These are phyloP conservation scores for Colletotrichum tofieldiae DNA, from an alignment of 2,329 filamentous ascomycete species.

Conservation along the genomic window DNA sequence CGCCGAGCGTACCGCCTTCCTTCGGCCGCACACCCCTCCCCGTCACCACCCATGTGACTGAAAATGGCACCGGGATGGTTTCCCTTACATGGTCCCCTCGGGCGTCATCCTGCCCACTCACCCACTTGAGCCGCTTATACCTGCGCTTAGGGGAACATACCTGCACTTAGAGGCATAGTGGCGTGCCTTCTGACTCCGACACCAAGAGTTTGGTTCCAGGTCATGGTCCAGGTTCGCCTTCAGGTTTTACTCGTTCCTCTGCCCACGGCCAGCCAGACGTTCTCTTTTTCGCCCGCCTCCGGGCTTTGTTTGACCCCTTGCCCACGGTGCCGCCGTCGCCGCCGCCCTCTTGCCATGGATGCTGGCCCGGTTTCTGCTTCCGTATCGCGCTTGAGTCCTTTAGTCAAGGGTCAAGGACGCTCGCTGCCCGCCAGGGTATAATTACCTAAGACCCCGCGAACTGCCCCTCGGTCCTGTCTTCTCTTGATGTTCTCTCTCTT, in stretches of 20 bases:
- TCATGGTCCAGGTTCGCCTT: constrained; percentile 31
- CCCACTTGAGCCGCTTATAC: constrained; percentile 45
- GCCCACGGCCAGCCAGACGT: neutral
- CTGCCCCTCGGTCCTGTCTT: constrained; percentile 42
- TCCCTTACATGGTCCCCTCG: constrained; percentile 41
- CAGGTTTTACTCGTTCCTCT: constrained; percentile 5
- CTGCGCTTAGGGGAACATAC: constrained; percentile 47
- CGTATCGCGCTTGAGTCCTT: constrained; percentile 23
- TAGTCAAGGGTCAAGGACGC: constrained; percentile 28
- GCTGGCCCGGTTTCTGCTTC: constrained; percentile 31
- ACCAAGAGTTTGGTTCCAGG: constrained; percentile 41
- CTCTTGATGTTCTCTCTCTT: constrained; percentile 19
- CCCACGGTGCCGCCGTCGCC: constrained; percentile 25
- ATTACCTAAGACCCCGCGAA: constrained; percentile 41
- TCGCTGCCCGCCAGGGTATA: constrained; percentile 35
- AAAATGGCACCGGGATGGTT: constrained; percentile 47
- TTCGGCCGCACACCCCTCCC: constrained; percentile 44
- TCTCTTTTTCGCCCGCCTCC: constrained; percentile 22
- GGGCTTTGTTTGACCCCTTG: constrained; percentile 22
- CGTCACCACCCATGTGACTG: constrained; percentile 44
- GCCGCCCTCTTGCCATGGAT: constrained; percentile 10
- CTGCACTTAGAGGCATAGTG: constrained; percentile 42
- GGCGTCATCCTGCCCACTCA: constrained; percentile 45
- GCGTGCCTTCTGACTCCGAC: constrained; percentile 38
- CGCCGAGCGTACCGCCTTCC: constrained; percentile 44